phyloP scores from a whole-genome alignment of 345 rosid genomes.

The Adansonia digitata region DNA sequence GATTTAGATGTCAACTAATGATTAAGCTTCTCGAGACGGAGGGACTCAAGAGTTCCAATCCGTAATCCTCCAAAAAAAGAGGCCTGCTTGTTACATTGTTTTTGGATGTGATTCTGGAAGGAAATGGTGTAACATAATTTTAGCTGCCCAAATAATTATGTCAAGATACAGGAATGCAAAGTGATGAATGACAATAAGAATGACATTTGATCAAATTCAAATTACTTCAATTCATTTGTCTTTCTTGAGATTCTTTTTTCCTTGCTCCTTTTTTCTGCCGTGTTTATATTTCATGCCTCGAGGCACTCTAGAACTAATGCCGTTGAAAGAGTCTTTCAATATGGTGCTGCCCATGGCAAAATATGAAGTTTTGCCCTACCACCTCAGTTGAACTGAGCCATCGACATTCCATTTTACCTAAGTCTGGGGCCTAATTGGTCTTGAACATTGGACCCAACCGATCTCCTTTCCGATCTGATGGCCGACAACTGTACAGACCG shows the following conservation, averaged over 20 bases:
- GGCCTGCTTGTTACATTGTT: slow-evolving; percentile 11
- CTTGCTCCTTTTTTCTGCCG: neutral
- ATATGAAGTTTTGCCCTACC: too few relatives aligned
- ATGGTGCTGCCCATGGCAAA: too few relatives aligned
- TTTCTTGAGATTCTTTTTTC: too few relatives aligned
- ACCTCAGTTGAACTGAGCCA: neutral
- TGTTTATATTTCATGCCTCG: neutral
- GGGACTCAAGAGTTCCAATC: slow-evolving; percentile 19
- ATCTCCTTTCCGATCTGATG: neutral
- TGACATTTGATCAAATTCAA: slow-evolving; percentile 5
- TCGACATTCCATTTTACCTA: neutral
- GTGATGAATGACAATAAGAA: neutral
- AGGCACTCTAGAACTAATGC: too few relatives aligned
- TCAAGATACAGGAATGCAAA: slow-evolving; percentile 12
- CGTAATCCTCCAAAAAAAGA: neutral
- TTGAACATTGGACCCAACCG: neutral
- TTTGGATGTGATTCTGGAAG: slow-evolving; percentile 10
- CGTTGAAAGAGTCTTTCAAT: too few relatives aligned
- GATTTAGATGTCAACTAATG: neutral
- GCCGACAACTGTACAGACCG: neutral
- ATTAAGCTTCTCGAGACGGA: neutral
- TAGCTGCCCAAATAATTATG: slow-evolving; percentile 16
- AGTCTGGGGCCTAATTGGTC: neutral
- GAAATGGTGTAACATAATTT: slow-evolving; percentile 12
- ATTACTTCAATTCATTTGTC: neutral